phyloP scores from a whole-genome alignment of 192 early-diverging fungal species.

The Coemansia sp. region DNA sequence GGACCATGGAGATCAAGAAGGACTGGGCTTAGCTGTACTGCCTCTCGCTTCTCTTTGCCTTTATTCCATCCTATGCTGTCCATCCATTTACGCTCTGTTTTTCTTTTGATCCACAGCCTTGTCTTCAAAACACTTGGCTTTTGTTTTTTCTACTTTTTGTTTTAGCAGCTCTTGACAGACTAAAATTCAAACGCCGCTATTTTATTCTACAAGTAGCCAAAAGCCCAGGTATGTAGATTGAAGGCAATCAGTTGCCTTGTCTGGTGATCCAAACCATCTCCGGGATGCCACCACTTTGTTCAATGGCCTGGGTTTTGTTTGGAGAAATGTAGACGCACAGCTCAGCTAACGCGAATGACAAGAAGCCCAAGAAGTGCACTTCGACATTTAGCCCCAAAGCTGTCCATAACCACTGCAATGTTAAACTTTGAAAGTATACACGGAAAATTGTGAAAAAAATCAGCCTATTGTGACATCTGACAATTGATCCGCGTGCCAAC shows the following conservation, averaged over 20 bases:
- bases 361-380: neutral
- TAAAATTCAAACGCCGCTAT: neutral
- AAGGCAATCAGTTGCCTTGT: neutral
- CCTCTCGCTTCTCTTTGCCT: neutral
- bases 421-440: neutral
- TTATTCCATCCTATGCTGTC: conserved; percentile 8
- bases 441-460: neutral
- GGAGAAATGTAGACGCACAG: no score
- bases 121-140: neutral
- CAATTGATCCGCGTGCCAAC: neutral
- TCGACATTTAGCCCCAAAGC: neutral
- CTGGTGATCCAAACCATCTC: neutral
- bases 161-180: neutral
- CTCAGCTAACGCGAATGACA: no score
- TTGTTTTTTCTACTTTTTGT: neutral
- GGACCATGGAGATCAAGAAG: conserved; percentile 88
- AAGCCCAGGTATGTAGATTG: neutral
- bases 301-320: no score
- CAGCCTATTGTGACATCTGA: neutral
- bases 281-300: no score
- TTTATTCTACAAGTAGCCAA: neutral
- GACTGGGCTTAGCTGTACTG: conserved; percentile 63
- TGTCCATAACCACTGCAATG: neutral
- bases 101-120: conserved; percentile 1
- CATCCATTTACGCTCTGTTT: conserved; percentile 1